These are phyloP conservation scores for Solanum appendiculatum DNA, from an alignment of 257 asterid species.

Conservation along the genomic window DNA sequence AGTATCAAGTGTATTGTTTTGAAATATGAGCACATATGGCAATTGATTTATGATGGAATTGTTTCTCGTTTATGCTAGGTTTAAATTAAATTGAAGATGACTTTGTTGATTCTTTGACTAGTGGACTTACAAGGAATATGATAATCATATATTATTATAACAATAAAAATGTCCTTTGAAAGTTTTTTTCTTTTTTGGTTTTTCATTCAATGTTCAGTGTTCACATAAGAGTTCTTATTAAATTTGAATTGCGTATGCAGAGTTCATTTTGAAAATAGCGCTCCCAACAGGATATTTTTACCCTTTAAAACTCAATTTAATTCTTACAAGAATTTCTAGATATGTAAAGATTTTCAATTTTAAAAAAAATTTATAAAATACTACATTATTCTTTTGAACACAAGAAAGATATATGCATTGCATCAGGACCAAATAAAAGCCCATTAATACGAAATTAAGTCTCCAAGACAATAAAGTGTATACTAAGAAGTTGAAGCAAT, in stretches of 20 bases:
- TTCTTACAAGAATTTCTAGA: not conserved
- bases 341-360: too few relatives aligned
- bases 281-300: not conserved
- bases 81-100: too few relatives aligned
- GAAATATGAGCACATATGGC: not conserved
- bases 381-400: not conserved
- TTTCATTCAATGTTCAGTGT: rapidly evolving
- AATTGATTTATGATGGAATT: too few relatives aligned
- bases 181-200: too few relatives aligned
- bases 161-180: too few relatives aligned
- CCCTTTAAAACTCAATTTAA: not conserved
- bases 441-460: not conserved
- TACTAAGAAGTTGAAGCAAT: not conserved
- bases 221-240: too few relatives aligned
- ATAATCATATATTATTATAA: too few relatives aligned
- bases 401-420: not conserved
- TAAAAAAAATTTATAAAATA: not conserved
- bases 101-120: not conserved
- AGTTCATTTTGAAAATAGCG: too few relatives aligned
- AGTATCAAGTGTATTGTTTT: not conserved
- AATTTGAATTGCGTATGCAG: too few relatives aligned
- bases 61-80: not conserved
- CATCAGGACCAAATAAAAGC: not conserved
- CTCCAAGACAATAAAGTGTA: not conserved
- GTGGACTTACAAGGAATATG: not conserved